A percentile compares a stretch with the other conserved stretches of the same genome.
Evolutionary conservation across 306 rosid genomes (phyloP).

Genomic region (Ammopiptanthus mongolicus): DNA sequence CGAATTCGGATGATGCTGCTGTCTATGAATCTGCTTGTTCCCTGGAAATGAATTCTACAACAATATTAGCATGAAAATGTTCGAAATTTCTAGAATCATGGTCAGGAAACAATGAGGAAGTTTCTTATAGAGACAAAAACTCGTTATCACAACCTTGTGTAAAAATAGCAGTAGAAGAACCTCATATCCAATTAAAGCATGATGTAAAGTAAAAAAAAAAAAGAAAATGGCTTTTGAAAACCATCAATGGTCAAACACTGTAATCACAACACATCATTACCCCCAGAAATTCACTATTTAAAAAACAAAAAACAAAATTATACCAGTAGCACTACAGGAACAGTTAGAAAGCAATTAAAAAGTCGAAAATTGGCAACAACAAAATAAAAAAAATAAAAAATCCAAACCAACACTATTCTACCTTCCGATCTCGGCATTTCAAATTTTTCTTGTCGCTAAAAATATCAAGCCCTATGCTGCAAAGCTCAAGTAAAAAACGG

Average conservation of each 20-base stretch:
- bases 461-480: not conserved
- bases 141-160: not conserved
- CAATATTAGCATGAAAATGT: constrained; percentile 22
- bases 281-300: constrained; percentile 13
- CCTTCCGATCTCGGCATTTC: not conserved
- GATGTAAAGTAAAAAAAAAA: not conserved
- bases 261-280: constrained; percentile 38
- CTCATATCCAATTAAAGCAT: not conserved
- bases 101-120: not conserved
- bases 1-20: constrained; percentile 27
- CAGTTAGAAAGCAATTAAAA: constrained; percentile 21
- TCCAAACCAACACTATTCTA: not conserved
- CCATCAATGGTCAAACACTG: constrained; percentile 16
- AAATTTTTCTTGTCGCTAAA: not conserved
- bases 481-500: not conserved
- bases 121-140: not conserved
- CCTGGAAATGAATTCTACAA: constrained; percentile 45
- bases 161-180: not conserved
- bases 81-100: constrained; percentile 21
- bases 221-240: not conserved
- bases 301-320: constrained; percentile 29
- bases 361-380: not conserved
- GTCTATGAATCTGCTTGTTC: constrained; percentile 42
- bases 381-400: not conserved
- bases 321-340: constrained; percentile 30